A percentile compares a stretch with the other conserved stretches of the same genome.
Evolutionary conservation across 176 grass and related monocot species (phyloP).

Genomic region (Triticum turgidum): DNA sequence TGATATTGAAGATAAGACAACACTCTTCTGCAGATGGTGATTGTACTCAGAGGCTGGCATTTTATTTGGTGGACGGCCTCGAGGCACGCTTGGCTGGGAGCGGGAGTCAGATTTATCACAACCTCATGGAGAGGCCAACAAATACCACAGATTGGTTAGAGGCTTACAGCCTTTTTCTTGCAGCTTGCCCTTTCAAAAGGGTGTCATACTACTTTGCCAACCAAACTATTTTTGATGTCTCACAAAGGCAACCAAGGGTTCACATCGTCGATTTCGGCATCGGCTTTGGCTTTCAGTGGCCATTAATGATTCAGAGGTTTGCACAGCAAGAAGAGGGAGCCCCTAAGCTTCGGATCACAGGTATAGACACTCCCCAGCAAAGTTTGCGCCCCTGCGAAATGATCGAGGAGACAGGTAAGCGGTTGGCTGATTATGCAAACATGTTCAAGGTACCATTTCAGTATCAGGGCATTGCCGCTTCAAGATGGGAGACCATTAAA

Average conservation of each 20-base stretch:
- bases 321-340: conserved; percentile 1
- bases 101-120: conserved; percentile 42
- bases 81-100: conserved; percentile 64
- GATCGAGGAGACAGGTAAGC: conserved; percentile 52
- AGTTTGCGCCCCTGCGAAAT: conserved; percentile 44
- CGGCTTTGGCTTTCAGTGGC: conserved; percentile 56
- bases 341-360: conserved; percentile 55
- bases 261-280: conserved; percentile 81
- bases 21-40: conserved; percentile 48
- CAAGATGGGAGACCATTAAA: conserved; percentile 49
- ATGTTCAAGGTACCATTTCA: conserved; percentile 58
- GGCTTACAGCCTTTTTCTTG: conserved; percentile 33
- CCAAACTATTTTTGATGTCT: conserved; percentile 35
- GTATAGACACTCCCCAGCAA: conserved; percentile 42
- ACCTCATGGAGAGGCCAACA: conserved; percentile 33
- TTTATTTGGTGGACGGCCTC: conserved; percentile 54
- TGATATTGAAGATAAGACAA: conserved; percentile 52
- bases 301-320: conserved; percentile 51
- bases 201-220: conserved; percentile 35
- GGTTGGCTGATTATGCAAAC: conserved; percentile 59
- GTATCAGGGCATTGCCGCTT: conserved; percentile 55
- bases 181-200: conserved; percentile 46
- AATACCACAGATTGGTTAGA: conserved; percentile 40
- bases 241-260: conserved; percentile 29
- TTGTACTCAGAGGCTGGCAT: conserved; percentile 50